phyloP scores from a whole-genome alignment of 176 grass and related monocot genomes.

The Typha latifolia region DNA sequence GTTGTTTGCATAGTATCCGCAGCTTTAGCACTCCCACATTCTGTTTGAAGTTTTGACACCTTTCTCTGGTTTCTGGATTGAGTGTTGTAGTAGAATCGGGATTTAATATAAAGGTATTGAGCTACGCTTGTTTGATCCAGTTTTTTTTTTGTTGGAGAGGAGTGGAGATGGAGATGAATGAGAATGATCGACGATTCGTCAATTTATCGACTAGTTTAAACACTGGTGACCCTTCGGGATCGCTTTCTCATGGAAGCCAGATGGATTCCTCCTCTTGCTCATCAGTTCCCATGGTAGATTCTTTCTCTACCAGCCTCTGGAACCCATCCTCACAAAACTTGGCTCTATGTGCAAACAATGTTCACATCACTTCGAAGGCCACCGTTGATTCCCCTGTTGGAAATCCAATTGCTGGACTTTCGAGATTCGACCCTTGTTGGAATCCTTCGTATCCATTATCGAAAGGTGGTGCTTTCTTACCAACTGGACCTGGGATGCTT shows the following conservation, averaged over 20 bases:
- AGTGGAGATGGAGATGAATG: conserved; percentile 32
- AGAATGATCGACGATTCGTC: conserved; percentile 37
- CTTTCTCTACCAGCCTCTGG: conserved; percentile 47
- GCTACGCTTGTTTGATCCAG: background rate
- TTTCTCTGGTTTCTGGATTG: background rate
- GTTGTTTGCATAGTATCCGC: background rate
- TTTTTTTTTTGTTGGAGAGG: background rate
- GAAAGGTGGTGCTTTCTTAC: too few relatives aligned
- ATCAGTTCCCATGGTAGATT: conserved; percentile 37
- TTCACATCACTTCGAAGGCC: background rate
- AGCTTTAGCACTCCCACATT: background rate
- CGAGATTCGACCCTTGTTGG: background rate
- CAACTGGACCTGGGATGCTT: too few relatives aligned
- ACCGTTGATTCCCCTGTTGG: background rate
- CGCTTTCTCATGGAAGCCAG: background rate
- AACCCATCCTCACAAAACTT: conserved; percentile 33
- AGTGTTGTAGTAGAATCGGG: background rate
- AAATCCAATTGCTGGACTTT: background rate
- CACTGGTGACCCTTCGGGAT: background rate
- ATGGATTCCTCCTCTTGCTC: conserved; percentile 26
- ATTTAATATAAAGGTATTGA: background rate
- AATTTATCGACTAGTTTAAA: conserved; percentile 23
- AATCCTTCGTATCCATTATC: too few relatives aligned
- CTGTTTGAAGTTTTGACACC: conserved; percentile 11
- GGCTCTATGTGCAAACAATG: conserved; percentile 22